These are phyloP conservation scores for Posidonia australis DNA, from an alignment of 106 monocot genomes.

Conservation along the genomic window DNA sequence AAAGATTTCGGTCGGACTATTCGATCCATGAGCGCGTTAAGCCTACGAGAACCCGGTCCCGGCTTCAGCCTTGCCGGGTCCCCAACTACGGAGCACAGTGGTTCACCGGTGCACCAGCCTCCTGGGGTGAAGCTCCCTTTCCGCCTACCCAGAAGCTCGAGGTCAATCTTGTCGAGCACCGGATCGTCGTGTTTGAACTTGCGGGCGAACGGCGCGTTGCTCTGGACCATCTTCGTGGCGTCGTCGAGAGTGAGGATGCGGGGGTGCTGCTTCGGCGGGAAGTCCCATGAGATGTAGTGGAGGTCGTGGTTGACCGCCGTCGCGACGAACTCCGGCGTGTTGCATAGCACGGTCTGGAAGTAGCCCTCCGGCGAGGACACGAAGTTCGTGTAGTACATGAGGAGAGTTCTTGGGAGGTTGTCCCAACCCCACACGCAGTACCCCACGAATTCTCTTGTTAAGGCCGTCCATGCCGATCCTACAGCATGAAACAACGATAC, in stretches of 20 bases:
- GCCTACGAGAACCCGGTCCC: conserved; percentile 39
- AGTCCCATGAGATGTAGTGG: conserved; percentile 76
- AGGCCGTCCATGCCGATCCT: conserved; percentile 80
- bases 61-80: conserved; percentile 20
- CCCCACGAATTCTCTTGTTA: conserved; percentile 58
- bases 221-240: conserved; percentile 32
- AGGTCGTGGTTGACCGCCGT: conserved; percentile 76
- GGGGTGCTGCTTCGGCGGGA: conserved; percentile 77
- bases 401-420: conserved; percentile 71
- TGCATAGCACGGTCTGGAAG: conserved; percentile 84
- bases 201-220: conserved; percentile 67
- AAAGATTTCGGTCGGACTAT: conserved; percentile 36
- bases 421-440: conserved; percentile 82
- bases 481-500: neutral
- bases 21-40: conserved; percentile 33
- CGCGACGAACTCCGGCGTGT: conserved; percentile 28
- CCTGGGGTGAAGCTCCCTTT: conserved; percentile 24
- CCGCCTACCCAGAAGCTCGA: conserved; percentile 31
- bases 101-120: conserved; percentile 44
- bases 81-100: conserved; percentile 30
- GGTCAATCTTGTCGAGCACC: conserved; percentile 51
- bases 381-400: conserved; percentile 96
- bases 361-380: conserved; percentile 82
- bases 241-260: conserved; percentile 33
- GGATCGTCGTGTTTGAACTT: conserved; percentile 49